Base-by-base conservation (phyloP, 2,329 filamentous ascomycete genomes). In the Paraphaeosphaeria minitans region DNA sequence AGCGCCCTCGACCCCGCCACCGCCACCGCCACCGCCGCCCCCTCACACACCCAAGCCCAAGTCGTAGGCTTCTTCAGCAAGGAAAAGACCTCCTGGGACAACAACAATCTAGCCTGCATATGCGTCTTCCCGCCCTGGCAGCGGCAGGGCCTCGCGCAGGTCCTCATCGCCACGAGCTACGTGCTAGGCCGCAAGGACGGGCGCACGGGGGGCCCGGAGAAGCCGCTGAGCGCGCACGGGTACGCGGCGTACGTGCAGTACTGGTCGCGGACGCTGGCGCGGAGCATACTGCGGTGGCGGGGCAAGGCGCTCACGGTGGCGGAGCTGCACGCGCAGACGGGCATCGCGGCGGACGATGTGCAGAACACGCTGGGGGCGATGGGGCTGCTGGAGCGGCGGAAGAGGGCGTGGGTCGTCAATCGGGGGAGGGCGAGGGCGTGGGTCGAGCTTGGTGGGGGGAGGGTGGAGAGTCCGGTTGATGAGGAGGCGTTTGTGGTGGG, bases 61-160 rank as follows among this genome's bases (percentile, higher is more conserved):
- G 88, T 97, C 31, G 86, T 94, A 1, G 95, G 95, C n/a, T 98
- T 98, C 83, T 99, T 98, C 81, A 96, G 91, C 63, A 98, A 99
- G 75, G 95, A 99, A 77, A 98, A 98, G 76, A 90, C 97, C 83
- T 97, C 92, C 3, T 99, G 95, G 94, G 95, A 99, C 71, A 93
- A 94, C 71, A 98, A 99, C 77, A 99, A 98, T 66, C 84, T 99
- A 5, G 95, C 95, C 0, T 99, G 95, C 74, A 99, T 99, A 67
- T 83, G 98, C 7, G 86, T 98, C 16, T 98, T 98, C 71, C 95
- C 95, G 1, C 95, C 95, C 0, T 98, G 94, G 87, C 94, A 98
- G 77, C 89, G 90, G 63, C 93, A 92, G 65, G 93, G 94, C 1
- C 84, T 98, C 0, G 95, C 95, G 0, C 88, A 92, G 53, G 80